A percentile compares a stretch with the other conserved stretches of the same genome.
Evolutionary conservation across 257 asterid species (phyloP).

Genomic region (Anisodus acutangulus): DNA sequence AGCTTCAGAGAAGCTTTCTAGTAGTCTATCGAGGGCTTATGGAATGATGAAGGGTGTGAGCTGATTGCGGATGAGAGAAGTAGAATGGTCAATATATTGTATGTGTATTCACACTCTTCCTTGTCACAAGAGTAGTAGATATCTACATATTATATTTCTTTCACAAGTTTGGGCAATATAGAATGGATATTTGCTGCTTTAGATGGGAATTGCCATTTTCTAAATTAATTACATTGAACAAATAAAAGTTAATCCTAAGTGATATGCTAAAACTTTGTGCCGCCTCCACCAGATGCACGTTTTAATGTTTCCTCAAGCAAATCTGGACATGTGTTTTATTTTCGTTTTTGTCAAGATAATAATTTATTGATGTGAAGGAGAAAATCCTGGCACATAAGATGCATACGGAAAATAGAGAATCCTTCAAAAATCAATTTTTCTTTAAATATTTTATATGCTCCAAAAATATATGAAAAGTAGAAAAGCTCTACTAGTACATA

Average conservation of each 20-base stretch:
- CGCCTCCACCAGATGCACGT: neutral
- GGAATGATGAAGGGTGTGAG: neutral
- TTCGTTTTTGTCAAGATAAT: neutral
- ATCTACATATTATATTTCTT: neutral
- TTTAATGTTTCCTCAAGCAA: neutral
- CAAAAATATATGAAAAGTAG: neutral
- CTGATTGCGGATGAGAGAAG: neutral
- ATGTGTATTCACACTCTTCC: neutral
- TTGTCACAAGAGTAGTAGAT: neutral
- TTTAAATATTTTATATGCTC: neutral
- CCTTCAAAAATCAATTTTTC: neutral
- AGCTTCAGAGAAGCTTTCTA: neutral
- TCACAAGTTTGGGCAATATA: neutral
- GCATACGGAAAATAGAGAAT: neutral
- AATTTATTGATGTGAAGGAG: slow-evolving; percentile 8
- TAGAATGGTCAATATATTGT: neutral
- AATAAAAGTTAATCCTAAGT: neutral
- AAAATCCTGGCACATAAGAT: neutral
- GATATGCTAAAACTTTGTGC: neutral
- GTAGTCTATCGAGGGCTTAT: neutral
- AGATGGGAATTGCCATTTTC: slow-evolving; percentile 7
- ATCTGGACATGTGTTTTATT: neutral
- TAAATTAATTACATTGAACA: neutral
- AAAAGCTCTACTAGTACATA: neutral
- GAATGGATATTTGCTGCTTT: slow-evolving; percentile 3